Evolutionary conservation across 1,284 basidiomycete genomes (phyloP).

Genomic region (Erythrobasidium hasegawianum): DNA sequence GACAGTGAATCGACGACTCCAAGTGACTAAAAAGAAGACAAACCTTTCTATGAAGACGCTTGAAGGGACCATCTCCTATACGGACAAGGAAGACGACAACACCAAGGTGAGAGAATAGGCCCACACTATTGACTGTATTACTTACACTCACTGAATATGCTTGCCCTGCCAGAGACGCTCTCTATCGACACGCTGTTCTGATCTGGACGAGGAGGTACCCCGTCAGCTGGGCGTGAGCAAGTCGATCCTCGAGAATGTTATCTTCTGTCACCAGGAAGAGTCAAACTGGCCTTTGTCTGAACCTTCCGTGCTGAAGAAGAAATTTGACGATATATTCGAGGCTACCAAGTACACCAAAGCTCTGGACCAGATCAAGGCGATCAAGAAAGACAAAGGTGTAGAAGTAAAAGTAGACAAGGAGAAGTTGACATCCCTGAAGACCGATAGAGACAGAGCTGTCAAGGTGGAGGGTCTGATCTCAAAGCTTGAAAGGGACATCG

Average conservation of each 20-base stretch:
- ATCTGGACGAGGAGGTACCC: conserved; percentile 93
- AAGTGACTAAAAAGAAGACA: conserved; percentile 88
- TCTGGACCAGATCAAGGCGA: conserved; percentile 80
- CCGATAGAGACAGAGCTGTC: conserved; percentile 82
- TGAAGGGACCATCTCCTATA: conserved; percentile 78
- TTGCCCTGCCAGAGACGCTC: conserved; percentile 79
- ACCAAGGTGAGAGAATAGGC: conserved; percentile 70
- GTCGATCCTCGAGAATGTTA: conserved; percentile 95
- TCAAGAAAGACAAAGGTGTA: conserved; percentile 82
- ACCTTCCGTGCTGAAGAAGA: conserved; percentile 82
- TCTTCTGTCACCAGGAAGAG: conserved; percentile 99
- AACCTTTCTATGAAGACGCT: conserved; percentile 92
- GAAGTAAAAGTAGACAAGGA: conserved; percentile 93
- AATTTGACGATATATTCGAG: conserved; percentile 91
- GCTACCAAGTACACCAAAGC: conserved; percentile 99
- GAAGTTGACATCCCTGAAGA: conserved; percentile 70
- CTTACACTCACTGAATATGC: too few relatives aligned
- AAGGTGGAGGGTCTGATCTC: conserved; percentile 65
- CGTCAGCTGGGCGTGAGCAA: conserved; percentile 90
- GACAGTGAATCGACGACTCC: conserved; percentile 88
- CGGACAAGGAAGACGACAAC: conserved; percentile 63
- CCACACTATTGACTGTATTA: too few relatives aligned
- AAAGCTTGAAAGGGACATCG: conserved; percentile 62
- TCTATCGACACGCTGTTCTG: conserved; percentile 93
- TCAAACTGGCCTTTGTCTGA: conserved; percentile 97